phyloP scores from a whole-genome alignment of 106 monocot genomes.

The Alisma plantagoaquatica region DNA sequence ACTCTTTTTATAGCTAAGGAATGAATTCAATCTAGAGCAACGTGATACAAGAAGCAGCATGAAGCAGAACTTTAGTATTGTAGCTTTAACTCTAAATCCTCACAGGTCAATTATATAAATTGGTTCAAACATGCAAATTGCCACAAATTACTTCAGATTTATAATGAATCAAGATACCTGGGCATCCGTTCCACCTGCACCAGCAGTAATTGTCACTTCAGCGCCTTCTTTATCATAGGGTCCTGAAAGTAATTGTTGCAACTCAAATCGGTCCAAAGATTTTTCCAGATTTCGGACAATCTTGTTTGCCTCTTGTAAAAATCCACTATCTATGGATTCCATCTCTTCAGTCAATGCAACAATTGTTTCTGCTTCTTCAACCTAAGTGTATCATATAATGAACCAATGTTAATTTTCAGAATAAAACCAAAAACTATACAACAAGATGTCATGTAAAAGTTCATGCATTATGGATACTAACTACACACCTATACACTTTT shows the following conservation, averaged over 20 bases:
- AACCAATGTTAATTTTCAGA: constrained; percentile 1
- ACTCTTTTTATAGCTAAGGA: too few relatives aligned
- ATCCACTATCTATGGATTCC: constrained; percentile 67
- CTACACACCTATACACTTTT: too few relatives aligned
- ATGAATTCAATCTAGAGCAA: too few relatives aligned
- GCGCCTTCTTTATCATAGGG: constrained; percentile 99
- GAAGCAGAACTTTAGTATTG: too few relatives aligned
- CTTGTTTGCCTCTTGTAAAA: constrained; percentile 86
- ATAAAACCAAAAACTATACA: background rate
- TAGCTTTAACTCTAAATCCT: too few relatives aligned
- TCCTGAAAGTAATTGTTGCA: constrained; percentile 90
- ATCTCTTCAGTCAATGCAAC: constrained; percentile 85
- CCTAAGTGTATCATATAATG: constrained; percentile 20
- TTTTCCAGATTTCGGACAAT: constrained; percentile 65
- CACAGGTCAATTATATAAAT: too few relatives aligned
- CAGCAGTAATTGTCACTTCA: constrained; percentile 79
- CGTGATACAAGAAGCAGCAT: too few relatives aligned
- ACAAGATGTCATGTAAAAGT: too few relatives aligned
- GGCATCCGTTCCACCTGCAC: constrained; percentile 98
- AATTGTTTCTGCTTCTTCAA: constrained; percentile 96
- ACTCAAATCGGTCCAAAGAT: constrained; percentile 64
- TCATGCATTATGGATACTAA: too few relatives aligned
- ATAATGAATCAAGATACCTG: too few relatives aligned
- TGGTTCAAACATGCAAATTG: too few relatives aligned
- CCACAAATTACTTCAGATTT: too few relatives aligned